Base-by-base conservation (phyloP, 1,139 yeast species). In the Candida tropicalis region DNA sequence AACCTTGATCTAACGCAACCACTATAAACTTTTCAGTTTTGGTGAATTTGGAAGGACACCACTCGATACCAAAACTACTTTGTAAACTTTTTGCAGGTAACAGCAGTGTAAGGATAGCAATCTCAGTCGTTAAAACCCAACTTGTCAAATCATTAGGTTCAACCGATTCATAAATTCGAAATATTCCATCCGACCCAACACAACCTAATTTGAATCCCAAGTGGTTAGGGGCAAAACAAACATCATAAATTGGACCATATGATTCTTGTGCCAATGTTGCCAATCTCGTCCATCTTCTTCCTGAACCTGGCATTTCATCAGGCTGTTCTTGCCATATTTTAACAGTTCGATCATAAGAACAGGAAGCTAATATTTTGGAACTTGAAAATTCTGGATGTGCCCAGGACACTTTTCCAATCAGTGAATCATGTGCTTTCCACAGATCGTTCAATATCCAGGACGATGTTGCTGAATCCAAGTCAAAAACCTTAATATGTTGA, bases 391-490 rank as follows among this genome's bases (percentile, higher is more conserved):
- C 95, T 1, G 99, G 99, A 44, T 88, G 86, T 0, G 98, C 97
- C 96, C 97, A 93, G 42, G 83, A 81, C 5, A 93, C 73, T 53
- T 85, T 81, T 36, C 88, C 86, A 24, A 93, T 79, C 51, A 91
- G 82, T 6, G 96, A 84, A 55, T 93, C 97, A 60, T 93, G 99
- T 1, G 98, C 98, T 54, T 87, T 87, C 95, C 97, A 91, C 50
- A 87, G 83, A 63, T 90, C 97, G 53, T 84, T 82, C 43, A 86
- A 65, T 12, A 79, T 79, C 97, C 97, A 91, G 24, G 81, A 77
- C 24, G 71, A 68, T 5, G 79, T 65, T 22, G 68, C 51, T 11
- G 79, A 63, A 53, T 82, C 87, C 39, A 84, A 66, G 58, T 86
- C 93, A 62, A 89, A 91, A 29, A 91, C 91, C 57, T 88, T 88